Evolutionary conservation across 2,329 filamentous ascomycete genomes (phyloP).

Genomic region (Didymella keratinophila): DNA sequence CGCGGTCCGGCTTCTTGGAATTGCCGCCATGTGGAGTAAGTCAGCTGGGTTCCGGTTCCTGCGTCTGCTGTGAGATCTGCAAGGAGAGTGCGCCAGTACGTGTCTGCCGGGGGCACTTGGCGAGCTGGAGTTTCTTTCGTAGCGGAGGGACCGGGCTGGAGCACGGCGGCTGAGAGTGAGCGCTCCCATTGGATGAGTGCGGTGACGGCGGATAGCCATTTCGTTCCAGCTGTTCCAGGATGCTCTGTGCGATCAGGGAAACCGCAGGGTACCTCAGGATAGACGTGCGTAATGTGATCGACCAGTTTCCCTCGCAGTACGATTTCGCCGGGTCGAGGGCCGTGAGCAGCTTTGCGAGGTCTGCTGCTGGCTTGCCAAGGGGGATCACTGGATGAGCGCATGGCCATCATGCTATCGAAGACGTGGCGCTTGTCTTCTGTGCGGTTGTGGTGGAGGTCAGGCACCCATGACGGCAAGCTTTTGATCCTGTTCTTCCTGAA

Average conservation of each 20-base stretch:
- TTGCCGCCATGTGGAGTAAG: not conserved
- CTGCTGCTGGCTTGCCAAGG: conserved; percentile 7
- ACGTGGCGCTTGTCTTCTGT: not conserved
- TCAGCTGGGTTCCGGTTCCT: not conserved
- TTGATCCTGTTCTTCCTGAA: conserved; percentile 10
- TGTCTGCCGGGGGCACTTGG: not conserved
- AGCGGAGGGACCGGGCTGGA: not conserved
- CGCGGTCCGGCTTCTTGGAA: not conserved
- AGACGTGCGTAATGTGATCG: not conserved
- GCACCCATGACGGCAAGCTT: conserved; percentile 9
- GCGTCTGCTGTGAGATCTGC: not conserved
- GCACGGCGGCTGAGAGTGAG: not conserved
- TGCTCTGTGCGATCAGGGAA: not conserved
- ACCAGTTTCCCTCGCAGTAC: conserved; percentile 7
- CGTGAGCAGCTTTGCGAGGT: conserved; percentile 1
- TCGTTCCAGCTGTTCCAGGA: not conserved
- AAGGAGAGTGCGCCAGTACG: conserved; percentile 2
- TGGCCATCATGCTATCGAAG: conserved; percentile 1
- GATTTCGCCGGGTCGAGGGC: not conserved
- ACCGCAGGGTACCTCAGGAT: not conserved
- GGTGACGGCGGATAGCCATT: not conserved
- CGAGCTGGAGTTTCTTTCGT: not conserved
- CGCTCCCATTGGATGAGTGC: conserved; percentile 3
- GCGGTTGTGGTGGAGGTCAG: conserved; percentile 4
- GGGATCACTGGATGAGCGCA: not conserved